phyloP scores from a whole-genome alignment of 257 asterid genomes.

The Thymus mandschuricus region DNA sequence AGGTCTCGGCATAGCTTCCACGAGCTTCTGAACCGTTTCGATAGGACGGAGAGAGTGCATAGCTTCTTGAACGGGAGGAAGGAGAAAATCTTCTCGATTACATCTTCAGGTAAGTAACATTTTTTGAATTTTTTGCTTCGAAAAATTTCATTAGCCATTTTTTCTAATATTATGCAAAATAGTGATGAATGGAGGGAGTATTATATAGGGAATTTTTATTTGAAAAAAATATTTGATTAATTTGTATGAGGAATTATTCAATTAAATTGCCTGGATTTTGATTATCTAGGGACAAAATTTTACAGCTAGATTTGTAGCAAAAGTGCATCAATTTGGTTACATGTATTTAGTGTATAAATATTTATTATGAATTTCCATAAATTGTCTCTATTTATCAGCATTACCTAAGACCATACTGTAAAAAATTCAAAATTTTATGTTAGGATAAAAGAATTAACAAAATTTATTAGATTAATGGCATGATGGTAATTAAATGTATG shows the following conservation, averaged over 20 bases:
- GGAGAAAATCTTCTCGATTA: constrained; percentile 31
- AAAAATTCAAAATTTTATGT: background rate
- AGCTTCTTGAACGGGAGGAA: constrained; percentile 28
- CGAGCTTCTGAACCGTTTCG: constrained; percentile 15
- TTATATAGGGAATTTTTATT: constrained; percentile 25
- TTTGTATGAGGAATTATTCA: no score
- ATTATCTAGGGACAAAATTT: background rate
- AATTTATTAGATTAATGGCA: background rate
- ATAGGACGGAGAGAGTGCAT: constrained; percentile 13
- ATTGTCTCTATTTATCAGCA: background rate
- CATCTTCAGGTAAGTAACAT: constrained; percentile 27
- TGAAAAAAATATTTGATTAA: no score
- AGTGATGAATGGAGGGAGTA: background rate
- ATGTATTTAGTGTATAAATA: background rate
- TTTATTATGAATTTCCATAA: constrained; percentile 19
- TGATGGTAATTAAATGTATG: background rate
- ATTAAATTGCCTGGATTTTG: background rate
- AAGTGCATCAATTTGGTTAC: background rate
- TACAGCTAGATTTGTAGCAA: background rate
- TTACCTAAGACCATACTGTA: background rate
- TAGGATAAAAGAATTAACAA: background rate
- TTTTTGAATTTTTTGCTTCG: background rate
- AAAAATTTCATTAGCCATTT: constrained; percentile 3
- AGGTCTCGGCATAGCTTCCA: constrained; percentile 38
- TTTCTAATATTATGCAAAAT: background rate